Percentiles rank a stretch among this genome's conserved stretches.
phyloP scores from a whole-genome alignment of 2,329 filamentous ascomycete species.

The Penicillium sp. region DNA sequence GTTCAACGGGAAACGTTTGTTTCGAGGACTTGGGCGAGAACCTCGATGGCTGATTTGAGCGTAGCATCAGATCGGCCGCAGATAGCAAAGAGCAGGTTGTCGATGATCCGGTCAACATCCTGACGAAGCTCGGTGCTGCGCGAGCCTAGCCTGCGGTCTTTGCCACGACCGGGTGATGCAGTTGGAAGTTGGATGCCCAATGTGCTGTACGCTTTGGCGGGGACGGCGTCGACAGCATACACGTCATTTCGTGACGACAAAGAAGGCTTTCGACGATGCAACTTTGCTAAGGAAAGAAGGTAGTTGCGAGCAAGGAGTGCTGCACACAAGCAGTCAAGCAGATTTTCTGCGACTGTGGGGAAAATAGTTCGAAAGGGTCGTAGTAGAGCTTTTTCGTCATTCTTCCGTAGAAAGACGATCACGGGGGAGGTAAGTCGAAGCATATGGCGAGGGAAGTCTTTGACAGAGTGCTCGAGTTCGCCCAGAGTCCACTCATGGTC shows the following conservation, averaged over 20 bases:
- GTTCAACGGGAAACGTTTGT: conserved; percentile 25
- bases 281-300: conserved; percentile 34
- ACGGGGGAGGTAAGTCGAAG: conserved; percentile 43
- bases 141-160: conserved; percentile 33
- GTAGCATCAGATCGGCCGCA: conserved; percentile 39
- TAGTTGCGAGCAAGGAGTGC: conserved; percentile 43
- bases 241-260: conserved; percentile 19
- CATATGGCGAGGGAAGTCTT: conserved; percentile 38
- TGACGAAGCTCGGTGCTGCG: conserved; percentile 34
- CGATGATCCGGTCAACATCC: conserved; percentile 38
- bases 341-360: conserved; percentile 34
- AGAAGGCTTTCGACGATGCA: conserved; percentile 27
- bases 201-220: conserved; percentile 37
- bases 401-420: conserved; percentile 42
- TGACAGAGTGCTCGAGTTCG: conserved; percentile 41
- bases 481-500: conserved; percentile 45
- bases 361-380: conserved; percentile 42
- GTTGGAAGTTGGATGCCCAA: conserved; percentile 35
- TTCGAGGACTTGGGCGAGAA: conserved; percentile 43
- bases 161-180: conserved; percentile 28
- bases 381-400: conserved; percentile 38
- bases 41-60: conserved; percentile 40
- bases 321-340: conserved; percentile 42
- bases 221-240: conserved; percentile 34
- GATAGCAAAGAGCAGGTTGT: conserved; percentile 40